Conservation (phyloP, 257 asterid genomes). For the Solanum chaucha region DNA sequence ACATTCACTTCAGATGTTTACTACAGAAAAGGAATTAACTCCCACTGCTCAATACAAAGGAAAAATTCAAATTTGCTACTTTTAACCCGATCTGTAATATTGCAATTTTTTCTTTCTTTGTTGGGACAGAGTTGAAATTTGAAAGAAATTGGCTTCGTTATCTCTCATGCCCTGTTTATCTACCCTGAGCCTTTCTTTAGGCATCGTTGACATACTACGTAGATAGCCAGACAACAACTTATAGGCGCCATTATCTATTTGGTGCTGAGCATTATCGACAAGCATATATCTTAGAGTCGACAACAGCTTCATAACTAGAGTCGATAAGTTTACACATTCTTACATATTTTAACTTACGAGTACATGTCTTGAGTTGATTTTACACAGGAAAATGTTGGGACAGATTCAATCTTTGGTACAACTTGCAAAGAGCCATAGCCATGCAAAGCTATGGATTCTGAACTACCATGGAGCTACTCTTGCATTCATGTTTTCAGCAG, state of each 20-base stretch:
- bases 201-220: neutral
- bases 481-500: constrained; percentile 7
- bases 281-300: neutral
- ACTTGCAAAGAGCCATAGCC: neutral
- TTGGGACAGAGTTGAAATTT: neutral
- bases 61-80: neutral
- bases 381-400: neutral
- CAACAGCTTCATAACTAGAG: neutral
- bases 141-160: neutral
- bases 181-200: neutral
- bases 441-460: neutral
- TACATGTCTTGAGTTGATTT: neutral
- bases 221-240: neutral
- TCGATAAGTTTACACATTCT: neutral
- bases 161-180: neutral
- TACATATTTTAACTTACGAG: neutral
- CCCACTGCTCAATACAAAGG: neutral
- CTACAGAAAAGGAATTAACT: neutral
- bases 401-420: neutral
- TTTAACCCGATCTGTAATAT: neutral
- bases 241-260: neutral
- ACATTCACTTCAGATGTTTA: too few species aligned
- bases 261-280: neutral
- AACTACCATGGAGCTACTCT: neutral
- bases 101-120: neutral